Percentiles rank a stretch among this genome's conserved stretches.
phyloP scores from a whole-genome alignment of 2,329 filamentous ascomycete species.

The Rutstroemia sp. region DNA sequence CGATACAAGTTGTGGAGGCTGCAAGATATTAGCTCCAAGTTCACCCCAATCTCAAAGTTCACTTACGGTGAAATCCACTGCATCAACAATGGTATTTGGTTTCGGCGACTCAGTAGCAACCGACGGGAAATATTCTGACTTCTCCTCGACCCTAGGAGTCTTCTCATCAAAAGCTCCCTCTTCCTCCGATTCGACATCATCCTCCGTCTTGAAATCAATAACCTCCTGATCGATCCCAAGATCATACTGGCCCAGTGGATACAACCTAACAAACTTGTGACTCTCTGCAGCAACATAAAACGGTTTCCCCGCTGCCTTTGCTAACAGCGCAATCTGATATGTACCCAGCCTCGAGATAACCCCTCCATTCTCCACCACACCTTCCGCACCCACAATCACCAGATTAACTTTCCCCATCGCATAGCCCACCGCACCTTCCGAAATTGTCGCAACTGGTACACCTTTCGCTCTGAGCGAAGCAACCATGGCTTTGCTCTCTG shows the following conservation, averaged over 20 bases:
- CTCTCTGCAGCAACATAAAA: constrained; percentile 92
- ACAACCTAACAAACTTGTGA: constrained; percentile 91
- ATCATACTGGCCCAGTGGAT: constrained; percentile 74
- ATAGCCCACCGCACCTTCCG: constrained; percentile 69
- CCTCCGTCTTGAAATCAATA: constrained; percentile 61
- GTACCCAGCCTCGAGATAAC: constrained; percentile 82
- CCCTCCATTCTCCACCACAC: constrained; percentile 88
- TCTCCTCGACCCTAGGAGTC: constrained; percentile 18
- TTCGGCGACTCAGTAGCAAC: constrained; percentile 13
- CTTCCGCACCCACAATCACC: constrained; percentile 66
- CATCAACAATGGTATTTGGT: constrained; percentile 31
- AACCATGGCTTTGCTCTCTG: constrained; percentile 66
- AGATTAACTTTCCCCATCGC: constrained; percentile 67
- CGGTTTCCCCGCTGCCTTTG: constrained; percentile 57
- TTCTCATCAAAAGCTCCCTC: constrained; percentile 19
- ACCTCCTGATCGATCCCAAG: constrained; percentile 73
- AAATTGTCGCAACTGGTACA: constrained; percentile 77
- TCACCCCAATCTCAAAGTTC: background rate
- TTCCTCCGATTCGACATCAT: constrained; percentile 37
- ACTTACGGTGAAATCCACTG: constrained; percentile 65
- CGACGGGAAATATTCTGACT: constrained; percentile 23
- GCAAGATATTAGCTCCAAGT: constrained; percentile 21
- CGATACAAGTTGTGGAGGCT: constrained; percentile 62
- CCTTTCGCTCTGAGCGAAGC: constrained; percentile 62
- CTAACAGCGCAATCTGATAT: constrained; percentile 79